Conservation (phyloP, 305 asterid genomes). For the Solanum hybrid region DNA sequence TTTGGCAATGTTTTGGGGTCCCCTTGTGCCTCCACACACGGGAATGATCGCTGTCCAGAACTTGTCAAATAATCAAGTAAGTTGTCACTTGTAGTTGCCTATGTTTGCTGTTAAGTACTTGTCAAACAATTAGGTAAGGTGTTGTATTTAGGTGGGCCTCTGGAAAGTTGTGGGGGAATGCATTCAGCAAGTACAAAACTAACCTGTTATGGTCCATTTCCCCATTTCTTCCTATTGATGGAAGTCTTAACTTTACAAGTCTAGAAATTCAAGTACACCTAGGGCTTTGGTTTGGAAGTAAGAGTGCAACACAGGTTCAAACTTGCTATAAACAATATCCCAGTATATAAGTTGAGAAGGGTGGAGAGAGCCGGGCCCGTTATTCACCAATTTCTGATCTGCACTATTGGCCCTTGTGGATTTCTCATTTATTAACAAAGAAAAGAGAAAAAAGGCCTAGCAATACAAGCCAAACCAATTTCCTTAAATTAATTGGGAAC, state of each 20-base stretch:
- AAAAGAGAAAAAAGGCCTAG: neutral
- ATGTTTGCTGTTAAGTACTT: slow-evolving; percentile 29
- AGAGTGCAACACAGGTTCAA: neutral
- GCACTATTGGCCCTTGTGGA: neutral
- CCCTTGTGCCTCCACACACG: slow-evolving; percentile 92
- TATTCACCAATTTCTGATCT: neutral
- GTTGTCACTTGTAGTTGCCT: neutral
- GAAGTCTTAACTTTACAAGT: neutral
- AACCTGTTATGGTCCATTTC: neutral
- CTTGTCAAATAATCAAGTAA: slow-evolving; percentile 85
- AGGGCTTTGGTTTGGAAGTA: neutral
- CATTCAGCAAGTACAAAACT: neutral
- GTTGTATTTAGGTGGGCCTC: neutral
- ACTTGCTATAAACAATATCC: neutral
- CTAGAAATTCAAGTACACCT: neutral
- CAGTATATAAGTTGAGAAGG: neutral
- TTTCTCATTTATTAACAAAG: neutral
- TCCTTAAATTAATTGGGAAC: neutral
- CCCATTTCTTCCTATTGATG: neutral
- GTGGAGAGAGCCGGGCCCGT: neutral
- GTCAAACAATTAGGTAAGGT: slow-evolving; percentile 66
- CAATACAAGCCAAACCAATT: neutral
- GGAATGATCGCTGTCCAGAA: slow-evolving; percentile 91
- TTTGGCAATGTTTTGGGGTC: slow-evolving; percentile 99
- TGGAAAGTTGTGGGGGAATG: neutral